Evolutionary conservation across 176 grass and related monocot species (phyloP).

Genomic region (Oryza nivara): DNA sequence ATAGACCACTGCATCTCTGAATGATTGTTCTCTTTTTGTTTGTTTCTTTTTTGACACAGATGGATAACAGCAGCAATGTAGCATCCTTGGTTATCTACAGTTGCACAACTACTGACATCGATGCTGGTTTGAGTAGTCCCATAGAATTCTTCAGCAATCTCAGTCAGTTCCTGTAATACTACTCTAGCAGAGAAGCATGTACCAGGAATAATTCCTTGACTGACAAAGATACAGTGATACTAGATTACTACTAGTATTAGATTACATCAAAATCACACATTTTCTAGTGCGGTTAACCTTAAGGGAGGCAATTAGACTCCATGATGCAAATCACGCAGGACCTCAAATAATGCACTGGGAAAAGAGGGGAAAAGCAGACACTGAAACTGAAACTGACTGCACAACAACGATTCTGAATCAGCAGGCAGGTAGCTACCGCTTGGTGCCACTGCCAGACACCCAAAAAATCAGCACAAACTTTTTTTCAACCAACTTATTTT

Average conservation of each 20-base stretch:
- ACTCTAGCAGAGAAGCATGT: not conserved
- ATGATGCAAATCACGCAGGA: not conserved
- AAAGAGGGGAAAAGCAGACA: not conserved
- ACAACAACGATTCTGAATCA: conserved; percentile 19
- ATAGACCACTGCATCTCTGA: not conserved
- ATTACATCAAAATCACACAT: not conserved
- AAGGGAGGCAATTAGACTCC: not conserved
- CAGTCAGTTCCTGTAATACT: not conserved
- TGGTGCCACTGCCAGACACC: not conserved
- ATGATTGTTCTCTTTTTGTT: not conserved
- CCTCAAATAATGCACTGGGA: not conserved
- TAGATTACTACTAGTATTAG: not conserved
- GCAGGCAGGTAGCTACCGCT: not conserved
- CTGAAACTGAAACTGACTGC: conserved; percentile 41
- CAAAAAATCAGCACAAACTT: not conserved
- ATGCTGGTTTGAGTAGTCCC: not conserved
- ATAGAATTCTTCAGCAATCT: not conserved
- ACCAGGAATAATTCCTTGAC: not conserved
- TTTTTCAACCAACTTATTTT: not conserved
- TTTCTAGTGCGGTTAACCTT: not conserved
- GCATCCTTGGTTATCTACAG: not conserved
- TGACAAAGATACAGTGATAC: not conserved
- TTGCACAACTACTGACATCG: not conserved
- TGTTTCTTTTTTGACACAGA: not conserved
- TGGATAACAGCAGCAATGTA: not conserved